Conservation (phyloP, 345 rosid species). For the Ceriops decandra region DNA sequence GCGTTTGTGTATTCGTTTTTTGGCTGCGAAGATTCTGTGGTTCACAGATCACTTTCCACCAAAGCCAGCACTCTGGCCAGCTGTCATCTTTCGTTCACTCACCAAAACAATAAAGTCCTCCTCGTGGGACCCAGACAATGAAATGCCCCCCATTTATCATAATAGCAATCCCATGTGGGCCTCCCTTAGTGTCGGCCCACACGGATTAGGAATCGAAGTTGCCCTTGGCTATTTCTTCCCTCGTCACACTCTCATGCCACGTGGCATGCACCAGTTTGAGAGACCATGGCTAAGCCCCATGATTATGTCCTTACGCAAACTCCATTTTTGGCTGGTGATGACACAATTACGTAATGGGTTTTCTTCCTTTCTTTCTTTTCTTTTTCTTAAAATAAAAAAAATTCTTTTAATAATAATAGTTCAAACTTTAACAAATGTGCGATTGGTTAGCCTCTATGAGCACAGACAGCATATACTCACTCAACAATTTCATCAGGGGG, state of each 20-base stretch:
- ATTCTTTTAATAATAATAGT: too few relatives aligned
- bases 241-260: too few relatives aligned
- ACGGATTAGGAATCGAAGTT: background rate
- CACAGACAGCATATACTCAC: too few relatives aligned
- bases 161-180: background rate
- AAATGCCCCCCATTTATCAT: too few relatives aligned
- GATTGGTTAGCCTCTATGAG: too few relatives aligned
- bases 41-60: constrained; percentile 37
- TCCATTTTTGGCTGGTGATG: background rate
- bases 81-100: constrained; percentile 13
- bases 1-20: background rate
- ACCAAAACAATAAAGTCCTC: background rate
- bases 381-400: too few relatives aligned
- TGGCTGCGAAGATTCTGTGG: constrained; percentile 14
- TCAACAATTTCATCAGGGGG: too few relatives aligned
- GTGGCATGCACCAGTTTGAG: too few relatives aligned
- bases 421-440: too few relatives aligned
- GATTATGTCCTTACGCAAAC: background rate
- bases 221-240: background rate
- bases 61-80: constrained; percentile 31
- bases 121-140: too few relatives aligned
- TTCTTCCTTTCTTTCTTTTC: too few relatives aligned
- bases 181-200: constrained; percentile 2
- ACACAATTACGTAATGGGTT: background rate
- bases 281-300: background rate